A percentile compares a stretch with the other conserved stretches of the same genome.
phyloP scores from a whole-genome alignment of 306 rosid genomes.

The Fragaria vesca region DNA sequence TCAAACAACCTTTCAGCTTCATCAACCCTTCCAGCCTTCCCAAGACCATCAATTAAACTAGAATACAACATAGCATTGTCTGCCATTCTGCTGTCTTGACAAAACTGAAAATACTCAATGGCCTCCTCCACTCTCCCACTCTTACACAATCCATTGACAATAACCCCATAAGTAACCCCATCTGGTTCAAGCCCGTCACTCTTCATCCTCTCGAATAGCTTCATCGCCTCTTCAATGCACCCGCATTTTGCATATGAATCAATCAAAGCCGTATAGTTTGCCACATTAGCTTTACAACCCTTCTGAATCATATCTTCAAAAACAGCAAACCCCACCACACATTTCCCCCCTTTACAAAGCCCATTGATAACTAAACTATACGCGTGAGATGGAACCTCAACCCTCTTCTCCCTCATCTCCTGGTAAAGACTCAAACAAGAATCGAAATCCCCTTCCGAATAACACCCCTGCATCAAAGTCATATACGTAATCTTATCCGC shows the following conservation, averaged over 20 bases:
- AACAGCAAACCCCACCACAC: slow-evolving; percentile 58
- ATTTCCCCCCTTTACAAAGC: slow-evolving; percentile 61
- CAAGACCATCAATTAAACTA: slow-evolving; percentile 80
- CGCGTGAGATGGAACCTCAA: slow-evolving; percentile 61
- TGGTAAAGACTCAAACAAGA: slow-evolving; percentile 71
- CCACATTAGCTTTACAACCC: slow-evolving; percentile 61
- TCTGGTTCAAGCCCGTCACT: slow-evolving; percentile 62
- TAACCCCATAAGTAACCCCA: slow-evolving; percentile 76
- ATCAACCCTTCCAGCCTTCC: slow-evolving; percentile 74
- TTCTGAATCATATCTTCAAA: slow-evolving; percentile 60
- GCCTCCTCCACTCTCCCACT: slow-evolving; percentile 83
- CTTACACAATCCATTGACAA: slow-evolving; percentile 79
- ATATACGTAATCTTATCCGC: slow-evolving; percentile 78
- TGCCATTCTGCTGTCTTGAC: slow-evolving; percentile 46
- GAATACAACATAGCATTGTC: slow-evolving; percentile 73
- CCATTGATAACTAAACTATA: slow-evolving; percentile 71
- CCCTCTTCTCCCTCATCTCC: slow-evolving; percentile 69
- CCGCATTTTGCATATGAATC: slow-evolving; percentile 68
- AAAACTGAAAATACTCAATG: slow-evolving; percentile 48
- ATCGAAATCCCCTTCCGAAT: slow-evolving; percentile 56
- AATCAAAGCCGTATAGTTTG: slow-evolving; percentile 69
- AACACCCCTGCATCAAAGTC: slow-evolving; percentile 74
- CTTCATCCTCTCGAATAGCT: slow-evolving; percentile 67
- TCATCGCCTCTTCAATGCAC: slow-evolving; percentile 58
- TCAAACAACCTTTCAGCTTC: slow-evolving; percentile 78